Conservation (phyloP, 495 filamentous ascomycete genomes). For the Penicillium silybi region DNA sequence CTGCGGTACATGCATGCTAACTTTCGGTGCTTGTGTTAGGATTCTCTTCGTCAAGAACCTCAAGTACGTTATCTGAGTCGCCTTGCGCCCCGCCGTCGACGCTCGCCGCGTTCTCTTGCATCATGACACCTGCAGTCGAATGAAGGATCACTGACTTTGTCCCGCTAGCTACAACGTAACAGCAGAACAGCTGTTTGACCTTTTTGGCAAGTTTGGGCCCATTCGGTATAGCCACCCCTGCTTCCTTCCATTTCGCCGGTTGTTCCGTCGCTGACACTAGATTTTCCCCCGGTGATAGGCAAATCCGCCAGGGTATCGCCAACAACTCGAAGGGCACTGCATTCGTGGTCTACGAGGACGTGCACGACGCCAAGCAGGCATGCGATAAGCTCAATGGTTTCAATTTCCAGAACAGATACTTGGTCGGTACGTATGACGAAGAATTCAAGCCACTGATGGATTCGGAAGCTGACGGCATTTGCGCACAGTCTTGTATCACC, state of each 20-base stretch:
- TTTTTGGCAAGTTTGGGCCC: constrained; percentile 91
- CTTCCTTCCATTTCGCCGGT: not conserved
- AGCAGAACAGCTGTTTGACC: constrained; percentile 87
- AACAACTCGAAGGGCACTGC: constrained; percentile 97
- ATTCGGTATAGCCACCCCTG: constrained; percentile 63
- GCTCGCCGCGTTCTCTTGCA: constrained; percentile 1
- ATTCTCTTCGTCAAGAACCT: constrained; percentile 98
- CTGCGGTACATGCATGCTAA: constrained; percentile 19
- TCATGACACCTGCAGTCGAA: not conserved
- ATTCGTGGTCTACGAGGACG: constrained; percentile 99
- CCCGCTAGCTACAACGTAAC: constrained; percentile 83
- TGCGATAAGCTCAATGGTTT: constrained; percentile 99
- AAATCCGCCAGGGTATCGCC: constrained; percentile 97
- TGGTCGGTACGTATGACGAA: constrained; percentile 72
- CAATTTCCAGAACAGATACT: constrained; percentile 99
- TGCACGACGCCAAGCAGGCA: constrained; percentile 96
- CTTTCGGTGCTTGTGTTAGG: constrained; percentile 40
- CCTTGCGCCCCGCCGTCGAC: constrained; percentile 3
- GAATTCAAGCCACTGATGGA: not conserved
- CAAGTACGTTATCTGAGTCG: constrained; percentile 54
- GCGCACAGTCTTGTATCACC: constrained; percentile 84
- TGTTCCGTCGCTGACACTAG: constrained; percentile 4
- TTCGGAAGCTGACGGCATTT: constrained; percentile 7
- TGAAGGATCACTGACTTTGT: not conserved
- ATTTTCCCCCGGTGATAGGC: constrained; percentile 52